Evolutionary conservation across 2,329 filamentous ascomycete genomes (phyloP).

Genomic region (Phaeomoniella chlamydospora): DNA sequence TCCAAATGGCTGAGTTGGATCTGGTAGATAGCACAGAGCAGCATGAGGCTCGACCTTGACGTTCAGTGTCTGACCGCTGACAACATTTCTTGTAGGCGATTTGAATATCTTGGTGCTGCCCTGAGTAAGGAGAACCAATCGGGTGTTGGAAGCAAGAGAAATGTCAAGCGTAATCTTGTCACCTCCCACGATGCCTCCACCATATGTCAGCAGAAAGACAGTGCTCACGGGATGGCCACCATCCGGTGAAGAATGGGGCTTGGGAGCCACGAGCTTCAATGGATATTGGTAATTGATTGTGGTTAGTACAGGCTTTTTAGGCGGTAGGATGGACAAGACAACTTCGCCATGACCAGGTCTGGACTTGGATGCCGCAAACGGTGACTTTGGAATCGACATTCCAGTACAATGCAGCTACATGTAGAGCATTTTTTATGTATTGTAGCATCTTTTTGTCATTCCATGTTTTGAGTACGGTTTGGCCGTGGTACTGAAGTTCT

Average conservation of each 20-base stretch:
- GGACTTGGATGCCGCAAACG: slow-evolving; percentile 61
- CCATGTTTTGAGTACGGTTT: too few relatives aligned
- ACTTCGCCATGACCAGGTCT: slow-evolving; percentile 66
- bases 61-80: slow-evolving; percentile 32
- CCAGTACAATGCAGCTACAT: too few relatives aligned
- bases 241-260: slow-evolving; percentile 46
- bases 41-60: slow-evolving; percentile 32
- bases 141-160: slow-evolving; percentile 47
- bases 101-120: slow-evolving; percentile 96
- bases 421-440: too few relatives aligned
- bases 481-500: too few relatives aligned
- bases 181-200: slow-evolving; percentile 79
- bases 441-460: too few relatives aligned
- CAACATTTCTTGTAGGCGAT: slow-evolving; percentile 30
- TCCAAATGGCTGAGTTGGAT: slow-evolving; percentile 84
- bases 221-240: slow-evolving; percentile 20
- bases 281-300: slow-evolving; percentile 83
- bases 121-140: slow-evolving; percentile 48
- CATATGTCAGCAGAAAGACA: slow-evolving; percentile 85
- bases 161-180: slow-evolving; percentile 66
- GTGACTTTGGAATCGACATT: slow-evolving; percentile 35
- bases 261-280: slow-evolving; percentile 78
- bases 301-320: slow-evolving; percentile 55
- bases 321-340: slow-evolving; percentile 57
- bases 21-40: slow-evolving; percentile 56